These are phyloP conservation scores for Calonectria pauciramosa DNA, from an alignment of 2,329 filamentous ascomycete genomes.

Conservation along the genomic window DNA sequence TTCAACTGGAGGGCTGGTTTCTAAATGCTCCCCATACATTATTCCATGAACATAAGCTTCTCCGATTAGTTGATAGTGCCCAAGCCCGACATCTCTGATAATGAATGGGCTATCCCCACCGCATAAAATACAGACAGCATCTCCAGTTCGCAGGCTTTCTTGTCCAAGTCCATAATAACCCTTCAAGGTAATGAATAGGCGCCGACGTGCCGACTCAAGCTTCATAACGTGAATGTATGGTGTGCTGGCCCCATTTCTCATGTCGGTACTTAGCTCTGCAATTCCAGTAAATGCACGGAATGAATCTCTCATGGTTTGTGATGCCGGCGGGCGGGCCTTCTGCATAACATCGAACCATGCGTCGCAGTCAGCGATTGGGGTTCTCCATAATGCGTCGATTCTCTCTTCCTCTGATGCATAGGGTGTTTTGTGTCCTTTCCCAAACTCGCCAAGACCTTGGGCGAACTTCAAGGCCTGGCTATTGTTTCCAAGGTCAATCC, in stretches of 20 bases:
- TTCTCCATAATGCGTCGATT: background rate
- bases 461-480: background rate
- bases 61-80: background rate
- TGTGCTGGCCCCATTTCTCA: background rate
- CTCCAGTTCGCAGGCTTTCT: background rate
- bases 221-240: background rate
- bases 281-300: background rate
- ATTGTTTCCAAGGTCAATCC: background rate
- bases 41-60: background rate
- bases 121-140: background rate
- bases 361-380: background rate
- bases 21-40: background rate
- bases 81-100: background rate
- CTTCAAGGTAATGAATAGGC: background rate
- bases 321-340: background rate
- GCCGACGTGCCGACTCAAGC: background rate
- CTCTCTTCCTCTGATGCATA: background rate
- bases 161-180: background rate
- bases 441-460: background rate
- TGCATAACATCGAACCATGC: background rate
- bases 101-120: background rate
- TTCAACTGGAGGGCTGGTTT: background rate
- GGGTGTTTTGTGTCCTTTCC: background rate
- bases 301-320: background rate
- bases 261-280: background rate